Conservation (phyloP, 331 rosid genomes). For the Malus hybrid region DNA sequence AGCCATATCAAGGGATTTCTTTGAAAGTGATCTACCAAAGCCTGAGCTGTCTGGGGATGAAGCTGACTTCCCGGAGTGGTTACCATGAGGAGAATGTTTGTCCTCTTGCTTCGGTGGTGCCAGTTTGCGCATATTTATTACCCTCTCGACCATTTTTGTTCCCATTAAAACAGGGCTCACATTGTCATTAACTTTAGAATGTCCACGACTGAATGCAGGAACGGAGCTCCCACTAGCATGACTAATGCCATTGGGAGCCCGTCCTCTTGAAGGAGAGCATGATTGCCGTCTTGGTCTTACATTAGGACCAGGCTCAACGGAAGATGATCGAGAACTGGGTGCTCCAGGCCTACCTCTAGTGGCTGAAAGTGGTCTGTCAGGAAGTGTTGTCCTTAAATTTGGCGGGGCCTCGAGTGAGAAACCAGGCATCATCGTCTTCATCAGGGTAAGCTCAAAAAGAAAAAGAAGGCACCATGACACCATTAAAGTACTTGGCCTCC, state of each 20-base stretch:
- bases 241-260: slow-evolving; percentile 50
- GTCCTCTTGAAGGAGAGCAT: slow-evolving; percentile 97
- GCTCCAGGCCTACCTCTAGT: slow-evolving; percentile 98
- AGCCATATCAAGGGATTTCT: slow-evolving; percentile 99
- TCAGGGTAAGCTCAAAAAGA: too few relatives aligned
- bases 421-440: too few relatives aligned
- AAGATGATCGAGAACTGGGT: slow-evolving; percentile 74
- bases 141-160: slow-evolving; percentile 94
- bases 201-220: slow-evolving; percentile 75
- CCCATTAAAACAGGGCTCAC: slow-evolving; percentile 81
- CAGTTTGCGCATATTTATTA: slow-evolving; percentile 87
- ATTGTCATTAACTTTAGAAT: slow-evolving; percentile 68
- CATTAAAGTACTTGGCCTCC: too few relatives aligned
- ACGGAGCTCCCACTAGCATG: slow-evolving; percentile 81
- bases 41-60: slow-evolving; percentile 73
- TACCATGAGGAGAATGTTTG: slow-evolving; percentile 62
- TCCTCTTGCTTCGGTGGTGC: slow-evolving; percentile 79
- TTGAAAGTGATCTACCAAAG: slow-evolving; percentile 91
- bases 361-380: slow-evolving; percentile 82
- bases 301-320: slow-evolving; percentile 67
- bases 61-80: slow-evolving; percentile 67
- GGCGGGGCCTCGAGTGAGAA: slow-evolving; percentile 95
- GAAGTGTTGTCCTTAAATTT: slow-evolving; percentile 77
- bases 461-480: too few relatives aligned
- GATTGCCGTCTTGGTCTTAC: slow-evolving; percentile 88